These are phyloP conservation scores for Adansonia grandidieri DNA, from an alignment of 441 rosid species.

Conservation along the genomic window DNA sequence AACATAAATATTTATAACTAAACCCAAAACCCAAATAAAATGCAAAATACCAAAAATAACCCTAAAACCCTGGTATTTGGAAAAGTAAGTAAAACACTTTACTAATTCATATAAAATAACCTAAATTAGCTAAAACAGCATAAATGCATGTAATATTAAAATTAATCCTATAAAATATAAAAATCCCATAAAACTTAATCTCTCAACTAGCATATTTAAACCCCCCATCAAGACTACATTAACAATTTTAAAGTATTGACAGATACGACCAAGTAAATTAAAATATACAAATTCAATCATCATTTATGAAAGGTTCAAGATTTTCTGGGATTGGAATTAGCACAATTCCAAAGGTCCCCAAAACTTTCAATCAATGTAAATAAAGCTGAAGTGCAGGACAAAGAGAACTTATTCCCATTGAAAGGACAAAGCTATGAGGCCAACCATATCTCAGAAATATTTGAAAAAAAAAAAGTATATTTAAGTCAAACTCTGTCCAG, in stretches of 20 bases:
- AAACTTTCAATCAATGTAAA: not conserved
- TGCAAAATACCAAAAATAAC: not conserved
- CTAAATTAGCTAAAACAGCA: not conserved
- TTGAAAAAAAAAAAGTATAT: not conserved
- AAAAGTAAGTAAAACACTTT: not conserved
- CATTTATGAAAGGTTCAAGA: not conserved
- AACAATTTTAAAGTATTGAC: not conserved
- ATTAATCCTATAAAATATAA: not conserved
- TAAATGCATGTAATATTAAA: not conserved
- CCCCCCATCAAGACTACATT: not conserved
- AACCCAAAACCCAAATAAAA: not conserved
- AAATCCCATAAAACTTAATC: not conserved
- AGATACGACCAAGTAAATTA: not conserved
- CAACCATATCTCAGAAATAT: not conserved
- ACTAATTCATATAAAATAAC: not conserved
- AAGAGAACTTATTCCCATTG: not conserved
- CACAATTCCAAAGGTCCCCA: not conserved
- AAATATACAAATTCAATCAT: slow-evolving; percentile 3
- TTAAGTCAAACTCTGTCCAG: not conserved
- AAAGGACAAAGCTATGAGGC: not conserved
- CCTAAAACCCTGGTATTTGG: not conserved
- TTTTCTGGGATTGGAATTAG: not conserved
- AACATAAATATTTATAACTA: not conserved
- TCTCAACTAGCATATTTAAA: not conserved
- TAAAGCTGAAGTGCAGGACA: not conserved